phyloP scores from a whole-genome alignment of 163 green algal genomes.

The Trebouxia gelatinosa region DNA sequence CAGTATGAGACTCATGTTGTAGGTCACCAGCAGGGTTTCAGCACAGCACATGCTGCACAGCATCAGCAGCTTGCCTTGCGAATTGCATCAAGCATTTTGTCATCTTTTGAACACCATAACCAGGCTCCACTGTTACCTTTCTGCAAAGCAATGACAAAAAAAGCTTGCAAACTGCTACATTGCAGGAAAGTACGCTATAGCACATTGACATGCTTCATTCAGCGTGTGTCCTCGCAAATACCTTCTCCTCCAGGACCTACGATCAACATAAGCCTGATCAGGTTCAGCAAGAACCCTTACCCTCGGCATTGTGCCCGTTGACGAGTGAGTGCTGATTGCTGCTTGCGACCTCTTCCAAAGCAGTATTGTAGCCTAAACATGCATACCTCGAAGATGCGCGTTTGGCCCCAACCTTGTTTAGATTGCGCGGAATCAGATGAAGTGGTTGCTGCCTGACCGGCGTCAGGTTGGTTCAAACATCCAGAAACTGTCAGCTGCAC shows the following conservation, averaged over 20 bases:
- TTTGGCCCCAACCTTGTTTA: constrained; percentile 40
- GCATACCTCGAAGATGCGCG: constrained; percentile 28
- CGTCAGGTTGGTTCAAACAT: constrained; percentile 1
- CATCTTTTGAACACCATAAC: constrained; percentile 61
- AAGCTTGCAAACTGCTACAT: too few relatives aligned
- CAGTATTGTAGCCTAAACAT: too few relatives aligned
- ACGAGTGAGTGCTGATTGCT: too few relatives aligned
- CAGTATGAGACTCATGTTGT: not conserved
- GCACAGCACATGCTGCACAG: too few relatives aligned
- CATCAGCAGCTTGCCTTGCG: constrained; percentile 45
- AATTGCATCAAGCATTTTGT: constrained; percentile 60
- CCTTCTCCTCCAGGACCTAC: constrained; percentile 37
- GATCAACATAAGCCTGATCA: too few relatives aligned
- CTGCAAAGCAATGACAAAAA: constrained; percentile 29
- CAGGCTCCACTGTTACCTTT: constrained; percentile 47
- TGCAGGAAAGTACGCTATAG: too few relatives aligned
- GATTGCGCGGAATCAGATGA: not conserved
- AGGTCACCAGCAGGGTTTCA: not conserved
- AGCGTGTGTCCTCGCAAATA: too few relatives aligned
- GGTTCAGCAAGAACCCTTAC: too few relatives aligned
- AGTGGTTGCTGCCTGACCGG: not conserved
- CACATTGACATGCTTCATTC: too few relatives aligned
- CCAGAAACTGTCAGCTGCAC: not conserved
- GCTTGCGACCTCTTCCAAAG: too few relatives aligned
- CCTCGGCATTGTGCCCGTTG: too few relatives aligned